Conservation (phyloP, 441 rosid species). For the Populus hybrid region DNA sequence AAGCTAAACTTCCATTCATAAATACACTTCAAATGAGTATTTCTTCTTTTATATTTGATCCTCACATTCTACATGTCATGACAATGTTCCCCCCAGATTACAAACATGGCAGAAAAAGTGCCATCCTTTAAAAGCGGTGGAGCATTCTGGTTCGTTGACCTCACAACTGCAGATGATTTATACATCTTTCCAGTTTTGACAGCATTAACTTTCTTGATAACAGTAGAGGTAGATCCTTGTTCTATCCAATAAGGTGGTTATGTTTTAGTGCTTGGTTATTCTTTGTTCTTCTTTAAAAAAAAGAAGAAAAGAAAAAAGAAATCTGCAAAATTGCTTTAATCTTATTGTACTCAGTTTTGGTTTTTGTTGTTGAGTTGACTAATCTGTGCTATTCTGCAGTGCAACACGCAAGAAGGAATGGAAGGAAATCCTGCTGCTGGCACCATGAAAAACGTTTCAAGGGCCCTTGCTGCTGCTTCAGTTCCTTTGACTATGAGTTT, state of each 20-base stretch:
- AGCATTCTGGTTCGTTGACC: constrained; percentile 79
- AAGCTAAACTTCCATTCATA: constrained; percentile 29
- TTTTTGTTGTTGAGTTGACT: constrained; percentile 12
- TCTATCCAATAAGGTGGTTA: neutral
- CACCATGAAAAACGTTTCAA: too few relatives aligned
- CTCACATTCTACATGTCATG: neutral
- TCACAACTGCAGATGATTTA: constrained; percentile 64
- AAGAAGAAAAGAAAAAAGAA: neutral
- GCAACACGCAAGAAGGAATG: constrained; percentile 79
- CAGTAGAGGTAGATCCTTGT: constrained; percentile 63
- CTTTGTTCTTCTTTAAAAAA: neutral
- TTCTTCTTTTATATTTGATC: neutral
- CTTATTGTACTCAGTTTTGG: neutral
- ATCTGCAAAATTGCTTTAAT: neutral
- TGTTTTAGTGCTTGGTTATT: neutral
- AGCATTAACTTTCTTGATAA: constrained; percentile 58
- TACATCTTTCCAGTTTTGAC: constrained; percentile 69
- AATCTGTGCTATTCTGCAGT: constrained; percentile 32
- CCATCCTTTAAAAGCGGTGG: constrained; percentile 44
- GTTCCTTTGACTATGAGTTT: constrained; percentile 67
- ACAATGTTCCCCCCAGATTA: constrained; percentile 37
- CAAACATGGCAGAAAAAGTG: constrained; percentile 79
- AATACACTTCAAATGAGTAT: neutral
- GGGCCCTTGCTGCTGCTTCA: constrained; percentile 55
- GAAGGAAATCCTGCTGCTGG: constrained; percentile 70